These are phyloP conservation scores for Uncinocarpus reesii DNA, from an alignment of 2,329 filamentous ascomycete species.

Conservation along the genomic window DNA sequence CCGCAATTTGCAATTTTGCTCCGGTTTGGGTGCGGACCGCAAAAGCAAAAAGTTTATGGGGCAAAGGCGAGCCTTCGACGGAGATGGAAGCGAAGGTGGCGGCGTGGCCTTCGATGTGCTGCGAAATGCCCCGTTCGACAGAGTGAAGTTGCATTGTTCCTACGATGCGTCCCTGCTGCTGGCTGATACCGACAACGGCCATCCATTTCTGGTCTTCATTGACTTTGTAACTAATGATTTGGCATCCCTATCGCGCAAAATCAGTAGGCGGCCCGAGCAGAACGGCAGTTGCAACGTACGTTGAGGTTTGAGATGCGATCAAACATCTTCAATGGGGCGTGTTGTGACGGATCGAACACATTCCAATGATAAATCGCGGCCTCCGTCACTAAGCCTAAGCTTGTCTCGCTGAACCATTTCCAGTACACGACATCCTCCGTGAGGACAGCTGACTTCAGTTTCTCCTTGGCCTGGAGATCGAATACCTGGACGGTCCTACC, in stretches of 20 bases:
- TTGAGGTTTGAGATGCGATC: constrained; percentile 84
- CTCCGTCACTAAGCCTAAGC: constrained; percentile 82
- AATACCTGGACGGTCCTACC: constrained; percentile 94
- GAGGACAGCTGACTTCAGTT: constrained; percentile 94
- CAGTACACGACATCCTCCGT: constrained; percentile 96
- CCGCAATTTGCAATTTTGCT: constrained; percentile 93
- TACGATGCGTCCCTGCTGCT: constrained; percentile 83
- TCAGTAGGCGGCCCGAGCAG: not conserved
- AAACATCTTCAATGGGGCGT: constrained; percentile 78
- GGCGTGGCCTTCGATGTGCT: constrained; percentile 94
- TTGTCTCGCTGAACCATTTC: constrained; percentile 94
- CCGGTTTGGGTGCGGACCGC: constrained; percentile 81
- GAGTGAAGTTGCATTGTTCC: constrained; percentile 97
- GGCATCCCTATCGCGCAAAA: constrained; percentile 56
- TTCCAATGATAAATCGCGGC: constrained; percentile 95
- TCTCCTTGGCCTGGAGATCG: constrained; percentile 82
- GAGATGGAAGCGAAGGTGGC: constrained; percentile 85
- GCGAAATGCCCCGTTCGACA: constrained; percentile 89
- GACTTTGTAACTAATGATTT: constrained; percentile 99
- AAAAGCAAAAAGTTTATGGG: constrained; percentile 95
- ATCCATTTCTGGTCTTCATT: constrained; percentile 97
- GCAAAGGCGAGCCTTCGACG: constrained; percentile 76
- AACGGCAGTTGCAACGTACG: constrained; percentile 44
- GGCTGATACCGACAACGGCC: constrained; percentile 91
- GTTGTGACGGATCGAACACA: constrained; percentile 73